Percentiles rank a stretch among this genome's conserved stretches.
These are phyloP conservation scores for Amylostereum areolatum DNA, from an alignment of 1,284 basidiomycete species.

Conservation along the genomic window DNA sequence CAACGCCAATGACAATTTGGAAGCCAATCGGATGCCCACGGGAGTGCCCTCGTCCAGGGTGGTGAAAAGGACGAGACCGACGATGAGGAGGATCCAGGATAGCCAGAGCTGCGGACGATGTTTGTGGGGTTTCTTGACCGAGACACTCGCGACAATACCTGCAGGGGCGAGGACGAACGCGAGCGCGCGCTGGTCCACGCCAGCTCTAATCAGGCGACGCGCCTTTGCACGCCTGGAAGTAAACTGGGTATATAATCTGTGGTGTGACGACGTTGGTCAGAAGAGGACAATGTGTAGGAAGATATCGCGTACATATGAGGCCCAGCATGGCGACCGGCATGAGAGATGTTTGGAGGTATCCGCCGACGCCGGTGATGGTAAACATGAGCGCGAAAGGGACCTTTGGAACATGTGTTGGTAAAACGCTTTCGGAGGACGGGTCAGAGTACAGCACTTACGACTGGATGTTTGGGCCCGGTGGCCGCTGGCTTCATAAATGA, in stretches of 20 bases:
- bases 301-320: conserved; percentile 13
- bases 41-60: conserved; percentile 23
- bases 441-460: conserved; percentile 16
- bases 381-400: conserved; percentile 22
- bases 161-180: conserved; percentile 23
- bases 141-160: conserved; percentile 23
- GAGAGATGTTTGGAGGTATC: conserved; percentile 21
- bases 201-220: conserved; percentile 33
- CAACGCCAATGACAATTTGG: conserved; percentile 15
- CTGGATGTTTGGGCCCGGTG: conserved; percentile 5
- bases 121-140: conserved; percentile 20
- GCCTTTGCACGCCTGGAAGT: conserved; percentile 36
- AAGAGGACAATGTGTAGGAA: conserved; percentile 12
- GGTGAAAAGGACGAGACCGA: conserved; percentile 20
- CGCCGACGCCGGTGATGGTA: conserved; percentile 21
- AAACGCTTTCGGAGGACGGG: background rate
- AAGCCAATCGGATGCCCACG: conserved; percentile 15
- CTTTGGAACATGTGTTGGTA: conserved; percentile 5
- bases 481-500: conserved; percentile 17
- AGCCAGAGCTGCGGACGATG: conserved; percentile 26
- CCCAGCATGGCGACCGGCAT: conserved; percentile 16
- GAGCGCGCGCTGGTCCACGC: conserved; percentile 31
- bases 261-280: conserved; percentile 2
- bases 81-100: conserved; percentile 22
- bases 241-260: conserved; percentile 26